Evolutionary conservation across 208 protist species (phyloP), one percentile per base, ranked within the genome.

Genomic region (Leishmania tropica): DNA sequence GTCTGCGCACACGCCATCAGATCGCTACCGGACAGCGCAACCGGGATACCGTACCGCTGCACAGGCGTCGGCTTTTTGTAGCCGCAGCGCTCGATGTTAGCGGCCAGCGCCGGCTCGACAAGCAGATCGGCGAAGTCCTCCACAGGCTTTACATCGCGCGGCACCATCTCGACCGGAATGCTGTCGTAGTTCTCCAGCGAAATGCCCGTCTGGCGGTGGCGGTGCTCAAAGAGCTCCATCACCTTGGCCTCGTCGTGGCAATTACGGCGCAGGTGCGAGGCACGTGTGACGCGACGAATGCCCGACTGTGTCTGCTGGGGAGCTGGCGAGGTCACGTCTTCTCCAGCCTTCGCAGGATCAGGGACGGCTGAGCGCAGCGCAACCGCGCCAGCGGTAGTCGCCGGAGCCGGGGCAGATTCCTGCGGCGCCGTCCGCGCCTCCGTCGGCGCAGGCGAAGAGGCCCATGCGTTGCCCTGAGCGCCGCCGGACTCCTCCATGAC

Each of bases 1-100:
- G 99, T 99, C 92, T 99, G 99, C 51, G 99, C 99, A 84, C 99
- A 99, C 15, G 97, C 98, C 98, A 99, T 99, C 10, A 99, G 85
- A 90, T 99, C 99, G 79, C 98, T 84, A 40, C 95, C 93, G 21
- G 88, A 83, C 4, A 95, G 42, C 40, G 97, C 94, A 31, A 99
- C 99, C 28, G 99, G 99, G 62, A 99, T 98, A 60, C 98, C 93
- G 85, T 98, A 96, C 78, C 99, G 98, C 90, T 99, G 99, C 58
- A 99, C 98, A 7, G 99, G 99, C 6, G 99, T 99, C 19, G 99
- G 99, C 75, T 94, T 95, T 60, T 96, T 95, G 93, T 99, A 99
- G 3, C 93, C 89, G 58, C 96, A 97, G 21, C 97, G 93, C 47
- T 91, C 74, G 79, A 99, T 98, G 90, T 99, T 99, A n/a, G 87